Evolutionary conservation across 352 stramenopile species (phyloP).

Genomic region (Globisporangium orthogonon): DNA sequence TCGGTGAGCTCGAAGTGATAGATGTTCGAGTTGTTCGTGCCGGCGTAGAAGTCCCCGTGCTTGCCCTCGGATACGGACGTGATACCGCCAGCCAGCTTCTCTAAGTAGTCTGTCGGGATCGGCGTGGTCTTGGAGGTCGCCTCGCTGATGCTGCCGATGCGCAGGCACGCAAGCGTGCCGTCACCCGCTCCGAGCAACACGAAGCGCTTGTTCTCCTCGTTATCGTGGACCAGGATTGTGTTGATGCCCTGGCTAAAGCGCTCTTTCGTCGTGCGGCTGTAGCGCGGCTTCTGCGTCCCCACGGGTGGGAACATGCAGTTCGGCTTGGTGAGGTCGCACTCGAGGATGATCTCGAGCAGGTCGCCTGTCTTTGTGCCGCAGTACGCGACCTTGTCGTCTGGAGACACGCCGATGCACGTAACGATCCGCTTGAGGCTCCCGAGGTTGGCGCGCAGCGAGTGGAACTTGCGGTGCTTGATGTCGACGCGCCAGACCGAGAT

Average conservation of each 20-base stretch:
- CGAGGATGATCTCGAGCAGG: slow-evolving; percentile 92
- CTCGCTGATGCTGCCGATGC: slow-evolving; percentile 53
- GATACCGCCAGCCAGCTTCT: slow-evolving; percentile 87
- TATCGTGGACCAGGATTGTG: slow-evolving; percentile 79
- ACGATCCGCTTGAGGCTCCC: slow-evolving; percentile 93
- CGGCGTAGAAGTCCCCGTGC: slow-evolving; percentile 85
- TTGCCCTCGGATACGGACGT: slow-evolving; percentile 87
- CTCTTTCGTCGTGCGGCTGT: slow-evolving; percentile 88
- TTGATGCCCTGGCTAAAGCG: slow-evolving; percentile 91
- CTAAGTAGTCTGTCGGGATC: slow-evolving; percentile 58
- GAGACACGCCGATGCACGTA: slow-evolving; percentile 88
- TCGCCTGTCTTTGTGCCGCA: slow-evolving; percentile 95
- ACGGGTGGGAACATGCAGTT: slow-evolving; percentile 74
- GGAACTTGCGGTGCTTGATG: slow-evolving; percentile 89
- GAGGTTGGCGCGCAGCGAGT: slow-evolving; percentile 91
- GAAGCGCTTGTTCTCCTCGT: slow-evolving; percentile 85
- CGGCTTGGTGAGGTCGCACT: slow-evolving; percentile 91
- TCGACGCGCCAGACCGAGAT: slow-evolving; percentile 88
- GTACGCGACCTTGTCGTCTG: slow-evolving; percentile 92
- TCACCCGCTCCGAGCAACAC: slow-evolving; percentile 90
- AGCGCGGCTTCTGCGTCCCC: slow-evolving; percentile 77
- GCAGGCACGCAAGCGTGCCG: slow-evolving; percentile 87
- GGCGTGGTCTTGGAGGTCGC: slow-evolving; percentile 57
- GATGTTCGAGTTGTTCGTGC: slow-evolving; percentile 93
- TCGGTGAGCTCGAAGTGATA: slow-evolving; percentile 81